Evolutionary conservation across 83 land plant species (phyloP), one percentile per base, ranked within the genome.

Genomic region (Picea abies): DNA sequence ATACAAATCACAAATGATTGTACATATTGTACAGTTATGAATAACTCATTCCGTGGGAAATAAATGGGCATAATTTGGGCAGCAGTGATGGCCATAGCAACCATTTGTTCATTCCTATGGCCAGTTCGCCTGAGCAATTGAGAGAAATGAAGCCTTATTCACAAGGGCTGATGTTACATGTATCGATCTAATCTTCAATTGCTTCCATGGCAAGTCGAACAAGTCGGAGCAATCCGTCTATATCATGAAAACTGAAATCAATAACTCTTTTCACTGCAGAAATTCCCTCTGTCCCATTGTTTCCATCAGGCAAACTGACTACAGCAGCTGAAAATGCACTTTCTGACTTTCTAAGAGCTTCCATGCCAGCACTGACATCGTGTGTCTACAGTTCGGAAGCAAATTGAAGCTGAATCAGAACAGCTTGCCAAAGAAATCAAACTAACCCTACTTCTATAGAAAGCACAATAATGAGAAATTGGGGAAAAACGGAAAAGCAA

Each of bases 181-280:
- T 63, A 65, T 41, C 70, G 73, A 84, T 62, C 79, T 82, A 93
- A 60, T 84, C 93, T 81, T 84, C 80, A 60, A 96, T 87, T 63
- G 90, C 91, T 63, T 94, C 95, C 88, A 90, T 83, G 58, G 98
- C 96, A 85, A 91, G 78, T 6, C 94, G 91, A 35, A 96, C 96
- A 72, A 96, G 92, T 64, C 81, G 95, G 22, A 95, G 89, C 29
- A 98, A 86, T 26, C 90, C 87, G 12, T 91, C 94, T 20, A 98
- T 90, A 84, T 98, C 96, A 52, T 96, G 94, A 75, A 98, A 90
- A 77, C 87, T 91, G 82, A 95, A 87, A 87, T 95, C 95, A 82
- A 96, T 90, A 63, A 93, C 99, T 88, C 52, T 91, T 88, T 91
- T 93, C 68, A 98, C 87, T 32, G 90, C 92, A 79, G 90, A 80